Evolutionary conservation across 1,139 yeast genomes (phyloP).

Genomic region (Hansenula sp.): DNA sequence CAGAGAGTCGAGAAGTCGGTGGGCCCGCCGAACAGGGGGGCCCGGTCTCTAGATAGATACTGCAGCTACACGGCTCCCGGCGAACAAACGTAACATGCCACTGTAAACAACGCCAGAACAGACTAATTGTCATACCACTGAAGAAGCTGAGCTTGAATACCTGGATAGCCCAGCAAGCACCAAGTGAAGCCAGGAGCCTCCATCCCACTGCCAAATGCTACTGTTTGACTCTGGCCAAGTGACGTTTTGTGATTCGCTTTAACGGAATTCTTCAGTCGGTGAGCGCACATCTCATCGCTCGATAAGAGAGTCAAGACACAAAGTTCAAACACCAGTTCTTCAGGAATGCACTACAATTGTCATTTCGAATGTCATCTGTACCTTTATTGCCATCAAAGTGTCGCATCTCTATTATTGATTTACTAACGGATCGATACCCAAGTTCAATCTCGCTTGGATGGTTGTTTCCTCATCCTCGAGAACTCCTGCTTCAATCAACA

Average conservation of each 20-base stretch:
- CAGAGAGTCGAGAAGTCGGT: neutral
- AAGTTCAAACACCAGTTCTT: neutral
- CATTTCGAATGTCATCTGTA: neutral
- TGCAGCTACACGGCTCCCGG: too few relatives aligned
- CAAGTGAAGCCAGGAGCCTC: too few relatives aligned
- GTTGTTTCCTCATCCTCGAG: conserved; percentile 14
- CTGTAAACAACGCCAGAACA: too few relatives aligned
- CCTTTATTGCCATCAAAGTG: too few relatives aligned
- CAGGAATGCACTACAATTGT: too few relatives aligned
- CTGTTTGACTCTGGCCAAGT: neutral
- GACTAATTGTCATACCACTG: too few relatives aligned
- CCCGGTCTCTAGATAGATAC: too few relatives aligned
- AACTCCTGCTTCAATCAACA: conserved; percentile 36
- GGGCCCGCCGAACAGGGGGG: neutral
- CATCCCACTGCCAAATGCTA: too few relatives aligned
- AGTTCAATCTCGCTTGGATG: conserved; percentile 11
- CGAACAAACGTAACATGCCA: too few relatives aligned
- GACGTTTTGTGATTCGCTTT: neutral
- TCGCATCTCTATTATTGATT: too few relatives aligned
- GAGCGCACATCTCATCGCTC: neutral
- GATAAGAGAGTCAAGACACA: neutral
- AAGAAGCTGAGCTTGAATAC: too few relatives aligned
- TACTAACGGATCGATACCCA: neutral
- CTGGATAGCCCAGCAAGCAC: neutral
- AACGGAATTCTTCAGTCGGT: neutral